Evolutionary conservation across 495 filamentous ascomycete genomes (phyloP).

Genomic region (Penicillium samsonianum): DNA sequence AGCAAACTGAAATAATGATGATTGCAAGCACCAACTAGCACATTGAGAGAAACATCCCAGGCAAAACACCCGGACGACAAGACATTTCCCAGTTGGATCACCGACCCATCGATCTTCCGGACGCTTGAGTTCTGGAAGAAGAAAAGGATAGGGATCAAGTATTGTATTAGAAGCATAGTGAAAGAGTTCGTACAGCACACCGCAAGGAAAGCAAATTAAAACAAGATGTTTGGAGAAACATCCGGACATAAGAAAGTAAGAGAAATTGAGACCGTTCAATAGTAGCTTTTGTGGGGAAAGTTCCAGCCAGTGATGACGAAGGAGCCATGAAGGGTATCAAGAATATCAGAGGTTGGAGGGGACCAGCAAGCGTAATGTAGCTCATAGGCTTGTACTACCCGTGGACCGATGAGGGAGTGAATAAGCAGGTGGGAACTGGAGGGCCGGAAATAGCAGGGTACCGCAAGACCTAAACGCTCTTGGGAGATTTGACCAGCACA

Average conservation of each 20-base stretch:
- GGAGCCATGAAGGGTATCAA: slow-evolving; percentile 50
- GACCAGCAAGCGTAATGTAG: slow-evolving; percentile 13
- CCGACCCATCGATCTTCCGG: slow-evolving; percentile 4
- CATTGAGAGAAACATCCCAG: not conserved
- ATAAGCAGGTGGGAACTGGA: slow-evolving; percentile 1
- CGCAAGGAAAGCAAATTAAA: slow-evolving; percentile 23
- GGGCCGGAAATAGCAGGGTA: not conserved
- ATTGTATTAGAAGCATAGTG: slow-evolving; percentile 32
- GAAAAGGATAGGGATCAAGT: slow-evolving; percentile 15
- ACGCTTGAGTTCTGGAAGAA: slow-evolving; percentile 7
- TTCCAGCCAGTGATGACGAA: slow-evolving; percentile 41
- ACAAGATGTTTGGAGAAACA: slow-evolving; percentile 22
- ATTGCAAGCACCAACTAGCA: not conserved
- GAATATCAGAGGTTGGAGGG: slow-evolving; percentile 40
- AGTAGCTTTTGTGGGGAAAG: slow-evolving; percentile 27
- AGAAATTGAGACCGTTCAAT: slow-evolving; percentile 21
- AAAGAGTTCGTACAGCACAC: slow-evolving; percentile 28
- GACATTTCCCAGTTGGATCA: not conserved
- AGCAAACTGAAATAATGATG: not conserved
- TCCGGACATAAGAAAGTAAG: slow-evolving; percentile 15
- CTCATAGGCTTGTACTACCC: slow-evolving; percentile 5
- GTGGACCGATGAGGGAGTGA: not conserved
- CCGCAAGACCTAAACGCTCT: slow-evolving; percentile 30
- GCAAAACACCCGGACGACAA: not conserved
- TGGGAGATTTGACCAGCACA: slow-evolving; percentile 42